A percentile compares a stretch with the other conserved stretches of the same genome.
Conservation (phyloP, 1,139 yeast genomes). For the Blastobotrys buckinghamii region DNA sequence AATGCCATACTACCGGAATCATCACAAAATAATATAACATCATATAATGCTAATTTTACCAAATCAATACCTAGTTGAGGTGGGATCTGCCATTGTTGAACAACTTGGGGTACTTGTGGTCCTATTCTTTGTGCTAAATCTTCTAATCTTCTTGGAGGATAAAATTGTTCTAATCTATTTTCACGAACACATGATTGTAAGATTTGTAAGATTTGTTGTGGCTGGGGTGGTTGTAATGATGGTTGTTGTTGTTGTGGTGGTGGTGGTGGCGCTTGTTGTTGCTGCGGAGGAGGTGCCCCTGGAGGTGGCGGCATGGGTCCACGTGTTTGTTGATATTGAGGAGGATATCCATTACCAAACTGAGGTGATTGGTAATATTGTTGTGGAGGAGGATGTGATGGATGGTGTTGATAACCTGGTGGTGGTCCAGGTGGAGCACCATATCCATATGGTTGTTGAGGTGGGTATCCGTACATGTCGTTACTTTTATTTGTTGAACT, state of each 20-base stretch:
- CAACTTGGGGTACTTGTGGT: conserved; percentile 24
- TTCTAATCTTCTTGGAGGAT: conserved; percentile 31
- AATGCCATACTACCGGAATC: conserved; percentile 36
- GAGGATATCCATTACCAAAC: conserved; percentile 8
- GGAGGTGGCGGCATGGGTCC: not conserved
- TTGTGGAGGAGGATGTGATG: conserved; percentile 6
- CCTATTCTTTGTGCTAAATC: conserved; percentile 27
- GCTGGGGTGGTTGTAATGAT: conserved; percentile 9
- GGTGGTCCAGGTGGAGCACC: not conserved
- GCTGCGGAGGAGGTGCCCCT: conserved; percentile 1
- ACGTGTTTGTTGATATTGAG: conserved; percentile 8
- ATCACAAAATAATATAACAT: conserved; percentile 31
- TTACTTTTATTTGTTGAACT: not conserved
- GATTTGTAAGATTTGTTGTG: conserved; percentile 13
- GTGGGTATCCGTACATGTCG: not conserved
- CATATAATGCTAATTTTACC: conserved; percentile 31
- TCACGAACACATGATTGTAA: conserved; percentile 30
- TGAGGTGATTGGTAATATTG: conserved; percentile 4
- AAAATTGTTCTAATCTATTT: conserved; percentile 29
- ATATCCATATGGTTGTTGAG: not conserved
- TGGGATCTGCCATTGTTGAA: conserved; percentile 30
- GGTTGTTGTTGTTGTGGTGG: conserved; percentile 12
- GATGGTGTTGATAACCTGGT: conserved; percentile 9
- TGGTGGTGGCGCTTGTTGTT: conserved; percentile 10
- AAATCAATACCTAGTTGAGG: conserved; percentile 31